Evolutionary conservation across 2,329 filamentous ascomycete species (phyloP).

Genomic region (Sclerotinia borealis): DNA sequence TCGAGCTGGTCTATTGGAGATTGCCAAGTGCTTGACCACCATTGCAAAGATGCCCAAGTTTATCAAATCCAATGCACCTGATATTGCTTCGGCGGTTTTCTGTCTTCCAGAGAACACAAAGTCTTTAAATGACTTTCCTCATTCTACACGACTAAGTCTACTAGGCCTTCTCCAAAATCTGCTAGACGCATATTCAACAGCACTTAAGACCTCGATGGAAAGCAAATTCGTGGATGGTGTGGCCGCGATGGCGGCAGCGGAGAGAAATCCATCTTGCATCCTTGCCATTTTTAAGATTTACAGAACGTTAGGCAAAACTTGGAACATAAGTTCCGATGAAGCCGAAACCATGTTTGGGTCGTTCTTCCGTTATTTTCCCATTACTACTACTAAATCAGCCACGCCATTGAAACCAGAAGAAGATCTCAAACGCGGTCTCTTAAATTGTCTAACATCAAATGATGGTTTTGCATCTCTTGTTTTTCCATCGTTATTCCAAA

Average conservation of each 20-base stretch:
- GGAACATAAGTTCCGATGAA: conserved; percentile 16
- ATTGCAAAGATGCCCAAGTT: conserved; percentile 10
- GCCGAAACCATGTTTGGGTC: conserved; percentile 24
- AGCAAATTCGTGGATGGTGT: conserved; percentile 22
- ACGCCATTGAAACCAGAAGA: conserved; percentile 16
- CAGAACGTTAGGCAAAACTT: conserved; percentile 19
- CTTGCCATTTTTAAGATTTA: conserved; percentile 25
- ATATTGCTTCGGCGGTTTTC: conserved; percentile 1
- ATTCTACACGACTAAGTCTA: conserved; percentile 20
- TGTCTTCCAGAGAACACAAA: conserved; percentile 2
- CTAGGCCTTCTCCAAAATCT: conserved; percentile 21
- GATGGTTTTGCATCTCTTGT: conserved; percentile 23
- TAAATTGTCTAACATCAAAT: conserved; percentile 27
- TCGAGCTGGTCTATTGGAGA: conserved; percentile 11
- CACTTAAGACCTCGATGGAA: conserved; percentile 19
- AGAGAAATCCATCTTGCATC: conserved; percentile 29
- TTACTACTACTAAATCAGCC: conserved; percentile 19
- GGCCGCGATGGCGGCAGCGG: conserved; percentile 23
- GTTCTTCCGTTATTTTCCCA: conserved; percentile 29
- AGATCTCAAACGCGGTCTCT: conserved; percentile 21
- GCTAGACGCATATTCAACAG: conserved; percentile 13
- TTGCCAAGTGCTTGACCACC: conserved; percentile 7
- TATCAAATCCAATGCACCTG: neutral
- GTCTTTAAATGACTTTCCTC: conserved; percentile 14
- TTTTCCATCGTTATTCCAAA: conserved; percentile 23